Evolutionary conservation across 2,329 filamentous ascomycete genomes (phyloP).

Genomic region (Fusarium denticulatum): DNA sequence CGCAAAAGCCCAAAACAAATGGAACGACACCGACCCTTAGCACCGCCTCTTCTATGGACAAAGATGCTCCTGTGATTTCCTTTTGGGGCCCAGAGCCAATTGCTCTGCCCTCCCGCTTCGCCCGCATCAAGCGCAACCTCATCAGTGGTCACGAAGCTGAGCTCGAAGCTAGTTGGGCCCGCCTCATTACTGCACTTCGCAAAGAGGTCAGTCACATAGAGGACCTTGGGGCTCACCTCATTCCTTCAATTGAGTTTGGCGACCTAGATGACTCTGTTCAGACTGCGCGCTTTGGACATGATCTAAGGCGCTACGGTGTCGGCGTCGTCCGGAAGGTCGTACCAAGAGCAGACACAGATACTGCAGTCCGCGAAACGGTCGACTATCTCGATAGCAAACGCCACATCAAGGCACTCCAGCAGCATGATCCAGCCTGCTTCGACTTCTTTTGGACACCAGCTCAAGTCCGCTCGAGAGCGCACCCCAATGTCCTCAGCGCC

Average conservation of each 20-base stretch:
- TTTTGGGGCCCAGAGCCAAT: conserved; percentile 68
- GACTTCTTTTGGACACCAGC: conserved; percentile 80
- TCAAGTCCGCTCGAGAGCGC: conserved; percentile 73
- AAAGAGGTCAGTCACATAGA: conserved; percentile 64
- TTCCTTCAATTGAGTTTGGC: conserved; percentile 64
- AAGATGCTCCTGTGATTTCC: conserved; percentile 63
- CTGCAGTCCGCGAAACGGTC: conserved; percentile 67
- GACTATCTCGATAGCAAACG: conserved; percentile 57
- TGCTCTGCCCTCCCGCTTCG: conserved; percentile 67
- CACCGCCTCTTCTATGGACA: conserved; percentile 43
- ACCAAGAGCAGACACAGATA: conserved; percentile 63
- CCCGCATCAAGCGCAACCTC: conserved; percentile 64
- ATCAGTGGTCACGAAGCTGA: conserved; percentile 64
- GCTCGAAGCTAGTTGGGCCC: conserved; percentile 64
- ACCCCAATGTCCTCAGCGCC: conserved; percentile 69
- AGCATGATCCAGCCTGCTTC: conserved; percentile 71
- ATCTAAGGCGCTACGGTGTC: conserved; percentile 70
- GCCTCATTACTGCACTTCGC: conserved; percentile 61
- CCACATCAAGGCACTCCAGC: conserved; percentile 42
- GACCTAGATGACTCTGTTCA: conserved; percentile 60
- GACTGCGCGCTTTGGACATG: conserved; percentile 64
- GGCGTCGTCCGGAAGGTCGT: conserved; percentile 74
- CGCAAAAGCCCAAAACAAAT: conserved; percentile 12
- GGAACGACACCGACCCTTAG: conserved; percentile 15
- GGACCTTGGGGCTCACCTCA: conserved; percentile 60